Base-by-base conservation (phyloP, 495 filamentous ascomycete species). In the Entonaema liquescens region DNA sequence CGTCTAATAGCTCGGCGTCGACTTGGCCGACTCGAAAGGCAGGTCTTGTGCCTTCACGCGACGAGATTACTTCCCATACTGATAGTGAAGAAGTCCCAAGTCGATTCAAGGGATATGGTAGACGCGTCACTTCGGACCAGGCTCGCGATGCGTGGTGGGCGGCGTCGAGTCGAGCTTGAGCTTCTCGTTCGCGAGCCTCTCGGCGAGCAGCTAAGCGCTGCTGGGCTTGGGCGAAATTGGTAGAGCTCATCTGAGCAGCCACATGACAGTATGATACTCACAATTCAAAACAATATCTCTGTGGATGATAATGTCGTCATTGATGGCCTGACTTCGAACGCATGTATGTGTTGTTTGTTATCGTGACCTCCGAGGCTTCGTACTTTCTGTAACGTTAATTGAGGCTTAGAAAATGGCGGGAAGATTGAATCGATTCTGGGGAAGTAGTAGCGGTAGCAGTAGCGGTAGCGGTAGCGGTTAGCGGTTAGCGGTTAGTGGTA, bases 1-100 rank as follows among this genome's bases (percentile, higher is more conserved):
- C 94, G 78, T 99, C 95, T 42, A 99, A 82, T 33, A 99, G 81
- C 76, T 98, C 96, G 25, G 95, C 94, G 79, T 99, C 95, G 26
- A 99, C 92, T 83, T 99, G 95, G 6, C 95, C 94, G 11, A 99
- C 96, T 42, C 95, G 89, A 77, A 97, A 97, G 9, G 92, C 91
- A 7, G 95, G 96, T 19, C 87, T 82, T 21, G 90, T 94, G 25
- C 92, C 92, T 67, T 93, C 91, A 56, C 90, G 86, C n/a, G 89
- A 90, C 29, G 85, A 88, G 62, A 97, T 83, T 5, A 82, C 74
- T 72, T 92, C 89, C 90, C 92, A 97, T 71, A 88, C 76, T 42
- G 81, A 82, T 53, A 90, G 70, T 0, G 88, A 84, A 5, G 87
- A 85, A 50, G 79, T 70, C 25, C 88, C 86, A 21, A 94, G 58